These are phyloP conservation scores for Rhipidocladum racemiflorum DNA, from an alignment of 176 grass and related monocot genomes.

Conservation along the genomic window DNA sequence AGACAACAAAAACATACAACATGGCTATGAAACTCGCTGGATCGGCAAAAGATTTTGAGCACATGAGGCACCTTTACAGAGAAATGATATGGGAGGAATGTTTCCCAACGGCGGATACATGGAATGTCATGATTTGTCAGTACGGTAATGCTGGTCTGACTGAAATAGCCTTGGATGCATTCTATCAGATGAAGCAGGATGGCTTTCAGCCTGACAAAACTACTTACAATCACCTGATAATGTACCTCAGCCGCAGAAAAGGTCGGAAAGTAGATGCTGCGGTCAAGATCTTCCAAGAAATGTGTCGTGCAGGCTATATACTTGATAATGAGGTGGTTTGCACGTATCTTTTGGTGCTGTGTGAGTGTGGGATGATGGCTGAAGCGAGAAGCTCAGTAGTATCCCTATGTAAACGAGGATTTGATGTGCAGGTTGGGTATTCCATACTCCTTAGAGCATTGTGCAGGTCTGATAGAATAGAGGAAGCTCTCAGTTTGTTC, in stretches of 20 bases:
- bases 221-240: slow-evolving; percentile 68
- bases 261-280: slow-evolving; percentile 66
- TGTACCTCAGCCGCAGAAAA: slow-evolving; percentile 70
- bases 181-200: slow-evolving; percentile 60
- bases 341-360: slow-evolving; percentile 67
- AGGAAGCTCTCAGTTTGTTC: slow-evolving; percentile 56
- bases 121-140: slow-evolving; percentile 82
- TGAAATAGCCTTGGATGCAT: slow-evolving; percentile 56
- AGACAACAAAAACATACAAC: slow-evolving; percentile 62
- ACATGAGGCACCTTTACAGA: slow-evolving; percentile 76
- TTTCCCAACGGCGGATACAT: slow-evolving; percentile 57
- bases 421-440: slow-evolving; percentile 50
- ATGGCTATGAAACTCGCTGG: slow-evolving; percentile 84
- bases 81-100: slow-evolving; percentile 66
- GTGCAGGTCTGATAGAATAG: slow-evolving; percentile 57
- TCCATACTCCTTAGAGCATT: slow-evolving; percentile 71
- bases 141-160: slow-evolving; percentile 83
- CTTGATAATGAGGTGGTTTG: slow-evolving; percentile 48
- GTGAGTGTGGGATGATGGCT: slow-evolving; percentile 57
- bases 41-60: slow-evolving; percentile 77
- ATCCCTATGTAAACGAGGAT: slow-evolving; percentile 60
- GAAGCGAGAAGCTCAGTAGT: slow-evolving; percentile 53
- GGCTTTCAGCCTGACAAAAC: slow-evolving; percentile 50
- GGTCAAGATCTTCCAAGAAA: slow-evolving; percentile 73
- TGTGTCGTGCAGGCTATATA: slow-evolving; percentile 49